These are phyloP conservation scores for Cladophialophora bantiana DNA, from an alignment of 2,329 filamentous ascomycete genomes.

Conservation along the genomic window DNA sequence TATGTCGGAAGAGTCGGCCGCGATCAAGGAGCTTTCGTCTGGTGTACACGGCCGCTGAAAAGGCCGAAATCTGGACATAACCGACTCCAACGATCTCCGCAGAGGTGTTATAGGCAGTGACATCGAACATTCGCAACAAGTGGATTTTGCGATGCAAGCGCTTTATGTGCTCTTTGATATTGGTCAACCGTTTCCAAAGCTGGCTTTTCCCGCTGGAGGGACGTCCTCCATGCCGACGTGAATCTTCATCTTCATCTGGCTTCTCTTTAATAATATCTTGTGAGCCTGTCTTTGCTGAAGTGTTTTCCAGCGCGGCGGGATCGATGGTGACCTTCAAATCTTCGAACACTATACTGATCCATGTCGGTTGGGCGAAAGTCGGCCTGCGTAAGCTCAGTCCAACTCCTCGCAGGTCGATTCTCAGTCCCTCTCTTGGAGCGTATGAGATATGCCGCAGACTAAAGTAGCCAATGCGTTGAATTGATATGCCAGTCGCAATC, in stretches of 20 bases:
- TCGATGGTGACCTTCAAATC: conserved; percentile 87
- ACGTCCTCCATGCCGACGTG: conserved; percentile 40
- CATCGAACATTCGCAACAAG: conserved; percentile 87
- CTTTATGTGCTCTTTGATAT: conserved; percentile 85
- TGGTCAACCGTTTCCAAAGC: conserved; percentile 81
- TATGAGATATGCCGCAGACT: conserved; percentile 91
- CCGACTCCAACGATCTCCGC: conserved; percentile 82
- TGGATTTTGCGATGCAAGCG: conserved; percentile 82
- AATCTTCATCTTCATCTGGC: conserved; percentile 25
- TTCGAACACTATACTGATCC: conserved; percentile 87
- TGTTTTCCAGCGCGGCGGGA: conserved; percentile 66
- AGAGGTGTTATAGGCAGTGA: conserved; percentile 81
- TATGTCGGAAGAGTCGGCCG: conserved; percentile 84
- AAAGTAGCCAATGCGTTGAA: conserved; percentile 92
- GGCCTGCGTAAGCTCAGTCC: conserved; percentile 89
- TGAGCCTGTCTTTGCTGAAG: conserved; percentile 24
- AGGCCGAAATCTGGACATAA: conserved; percentile 80
- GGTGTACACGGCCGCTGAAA: conserved; percentile 89
- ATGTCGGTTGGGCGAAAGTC: conserved; percentile 96
- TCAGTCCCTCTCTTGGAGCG: conserved; percentile 84
- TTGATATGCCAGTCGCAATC: conserved; percentile 90
- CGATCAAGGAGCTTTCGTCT: conserved; percentile 89
- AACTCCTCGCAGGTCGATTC: conserved; percentile 86
- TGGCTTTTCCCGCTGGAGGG: conserved; percentile 61
- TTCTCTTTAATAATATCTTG: conserved; percentile 35